Base-by-base conservation (phyloP, 495 filamentous ascomycete genomes). In the Penicillium maclennaniae region DNA sequence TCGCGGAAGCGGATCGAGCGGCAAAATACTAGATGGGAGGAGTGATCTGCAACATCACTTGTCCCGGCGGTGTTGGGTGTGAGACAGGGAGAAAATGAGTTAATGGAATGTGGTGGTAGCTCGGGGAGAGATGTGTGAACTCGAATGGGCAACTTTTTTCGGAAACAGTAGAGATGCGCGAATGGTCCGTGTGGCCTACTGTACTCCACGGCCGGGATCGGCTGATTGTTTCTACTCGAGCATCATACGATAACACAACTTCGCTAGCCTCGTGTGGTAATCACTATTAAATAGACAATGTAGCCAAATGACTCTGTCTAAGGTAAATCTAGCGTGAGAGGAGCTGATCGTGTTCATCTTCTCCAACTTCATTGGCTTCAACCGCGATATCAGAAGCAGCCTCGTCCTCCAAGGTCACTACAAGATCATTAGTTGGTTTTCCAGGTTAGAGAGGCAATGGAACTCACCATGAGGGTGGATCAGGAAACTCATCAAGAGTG, bases 381-480 rank as follows among this genome's bases (percentile, higher is more conserved):
- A 38, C 54, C 17, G 36, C 17, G 2, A 52, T 17, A 27, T 66
- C 62, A 10, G 47, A 43, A n/a, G 37, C 34, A 17, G 42, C 20
- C 23, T 58, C 56, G 27, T 48, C 45, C 6, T 61, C 59, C 9
- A 63, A 41, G 23, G 50, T 56, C n/a, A 68, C 65, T 65, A 19
- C 7, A 23, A 28, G 44, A 42, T 5, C 15, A 40, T 62, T 55
- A 59, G 53, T 23, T 16, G 40, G 23, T 4, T 38, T 10, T 25
- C 43, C 17, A 38, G 19, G 25, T 21, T 21, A 27, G 12, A 6
- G 8, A 45, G 3, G 21, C 19, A 14, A 26, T 9, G 15, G 1
- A 51, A 71, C 88, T 67, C 74, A 95, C 91, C 75, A 75, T 89
- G 72, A 6, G 91, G 86, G 60, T 69, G 75, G 16, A 96, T 69